phyloP scores from a whole-genome alignment of 73 alveolate genomes.

The Paramecium tetraurelia region DNA sequence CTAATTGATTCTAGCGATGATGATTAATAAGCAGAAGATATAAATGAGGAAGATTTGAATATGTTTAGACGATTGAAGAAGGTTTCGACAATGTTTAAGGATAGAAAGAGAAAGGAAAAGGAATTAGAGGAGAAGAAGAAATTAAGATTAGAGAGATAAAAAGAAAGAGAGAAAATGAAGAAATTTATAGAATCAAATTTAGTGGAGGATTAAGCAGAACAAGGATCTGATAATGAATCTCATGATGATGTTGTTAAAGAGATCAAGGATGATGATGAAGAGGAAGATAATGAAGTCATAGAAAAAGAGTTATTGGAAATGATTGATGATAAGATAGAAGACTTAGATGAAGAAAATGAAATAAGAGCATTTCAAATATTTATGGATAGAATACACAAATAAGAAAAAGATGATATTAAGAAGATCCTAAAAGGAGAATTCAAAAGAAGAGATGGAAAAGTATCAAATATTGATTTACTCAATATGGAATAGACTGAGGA shows the following conservation, averaged over 20 bases:
- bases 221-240: conserved; percentile 44
- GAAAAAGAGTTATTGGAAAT: conserved; percentile 9
- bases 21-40: neutral
- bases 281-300: neutral
- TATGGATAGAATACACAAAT: neutral
- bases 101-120: neutral
- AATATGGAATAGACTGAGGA: neutral
- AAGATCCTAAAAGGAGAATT: conserved; percentile 3
- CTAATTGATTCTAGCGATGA: neutral
- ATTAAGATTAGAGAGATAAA: neutral
- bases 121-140: neutral
- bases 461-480: neutral
- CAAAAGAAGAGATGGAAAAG: conserved; percentile 1
- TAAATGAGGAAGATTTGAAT: neutral
- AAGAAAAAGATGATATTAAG: conserved; percentile 4
- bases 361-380: neutral
- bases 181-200: neutral
- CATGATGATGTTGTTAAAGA: conserved; percentile 40
- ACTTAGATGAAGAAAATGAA: conserved; percentile 30
- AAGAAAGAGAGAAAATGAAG: conserved; percentile 14
- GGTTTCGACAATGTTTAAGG: neutral
- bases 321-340: conserved; percentile 14
- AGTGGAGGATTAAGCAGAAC: conserved; percentile 16
- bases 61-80: neutral
- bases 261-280: neutral